phyloP scores from a whole-genome alignment of 306 rosid species.

The Cicer chorassanicum region DNA sequence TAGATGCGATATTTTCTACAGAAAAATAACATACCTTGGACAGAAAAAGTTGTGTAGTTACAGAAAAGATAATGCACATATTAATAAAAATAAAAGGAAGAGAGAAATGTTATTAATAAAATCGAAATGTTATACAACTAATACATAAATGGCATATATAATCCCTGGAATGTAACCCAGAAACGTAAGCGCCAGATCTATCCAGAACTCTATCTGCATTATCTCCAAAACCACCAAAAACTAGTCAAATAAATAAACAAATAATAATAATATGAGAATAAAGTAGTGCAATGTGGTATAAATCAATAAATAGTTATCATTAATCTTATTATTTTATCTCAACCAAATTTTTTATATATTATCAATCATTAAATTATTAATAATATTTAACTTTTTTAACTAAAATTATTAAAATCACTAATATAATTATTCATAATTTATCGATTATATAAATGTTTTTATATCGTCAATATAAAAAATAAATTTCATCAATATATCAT shows the following conservation, averaged over 20 bases:
- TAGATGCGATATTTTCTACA: too few relatives aligned
- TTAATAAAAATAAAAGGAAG: not conserved
- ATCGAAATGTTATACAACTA: slow-evolving; percentile 51
- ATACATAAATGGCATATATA: slow-evolving; percentile 66
- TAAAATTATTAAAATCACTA: not conserved
- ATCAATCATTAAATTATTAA: too few relatives aligned
- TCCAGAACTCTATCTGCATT: slow-evolving; percentile 76
- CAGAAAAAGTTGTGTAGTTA: not conserved
- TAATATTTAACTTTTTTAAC: too few relatives aligned
- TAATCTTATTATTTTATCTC: too few relatives aligned
- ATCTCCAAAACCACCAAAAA: slow-evolving; percentile 1
- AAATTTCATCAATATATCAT: too few relatives aligned
- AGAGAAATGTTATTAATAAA: not conserved
- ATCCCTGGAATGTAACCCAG: slow-evolving; percentile 79
- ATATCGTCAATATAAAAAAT: too few relatives aligned
- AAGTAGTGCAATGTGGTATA: too few relatives aligned
- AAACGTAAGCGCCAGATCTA: slow-evolving; percentile 59
- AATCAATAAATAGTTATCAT: not conserved
- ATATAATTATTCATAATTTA: too few relatives aligned
- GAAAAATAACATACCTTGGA: too few relatives aligned
- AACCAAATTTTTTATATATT: too few relatives aligned
- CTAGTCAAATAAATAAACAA: not conserved
- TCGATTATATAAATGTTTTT: too few relatives aligned
- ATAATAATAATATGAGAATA: not conserved
- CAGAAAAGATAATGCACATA: not conserved